These are phyloP conservation scores for Volutella citrinella DNA, from an alignment of 2,329 filamentous ascomycete species.

Conservation along the genomic window DNA sequence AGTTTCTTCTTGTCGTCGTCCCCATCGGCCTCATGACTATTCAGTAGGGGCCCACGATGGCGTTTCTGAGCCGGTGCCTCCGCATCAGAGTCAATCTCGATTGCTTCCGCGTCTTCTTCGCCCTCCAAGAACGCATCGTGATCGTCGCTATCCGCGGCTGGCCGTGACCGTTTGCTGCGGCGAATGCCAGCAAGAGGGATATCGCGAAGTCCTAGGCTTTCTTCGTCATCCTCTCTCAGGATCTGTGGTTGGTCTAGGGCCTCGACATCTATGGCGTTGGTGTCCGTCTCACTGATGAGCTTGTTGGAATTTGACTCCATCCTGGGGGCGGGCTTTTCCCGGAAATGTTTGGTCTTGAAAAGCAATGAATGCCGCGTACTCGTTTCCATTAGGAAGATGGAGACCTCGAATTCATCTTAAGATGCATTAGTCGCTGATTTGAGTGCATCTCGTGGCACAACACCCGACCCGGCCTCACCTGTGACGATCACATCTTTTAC, in stretches of 20 bases:
- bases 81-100: constrained; percentile 38
- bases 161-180: constrained; percentile 29
- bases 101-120: constrained; percentile 34
- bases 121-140: constrained; percentile 27
- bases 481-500: constrained; percentile 85
- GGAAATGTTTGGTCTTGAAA: constrained; percentile 78
- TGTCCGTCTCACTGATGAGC: constrained; percentile 55
- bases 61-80: constrained; percentile 46
- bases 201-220: constrained; percentile 30
- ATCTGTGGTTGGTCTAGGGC: constrained; percentile 32
- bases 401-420: constrained; percentile 90
- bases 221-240: constrained; percentile 49
- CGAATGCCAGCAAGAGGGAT: constrained; percentile 27
- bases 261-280: constrained; percentile 53
- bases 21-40: constrained; percentile 29
- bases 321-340: constrained; percentile 51
- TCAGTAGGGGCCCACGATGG: no score
- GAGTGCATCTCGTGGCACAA: neutral
- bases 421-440: constrained; percentile 13
- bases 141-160: constrained; percentile 28
- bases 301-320: constrained; percentile 61
- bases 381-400: constrained; percentile 87
- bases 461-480: constrained; percentile 55
- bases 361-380: constrained; percentile 82
- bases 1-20: constrained; percentile 87